phyloP scores from a whole-genome alignment of 331 rosid species.

The Pyracantha coccinea region DNA sequence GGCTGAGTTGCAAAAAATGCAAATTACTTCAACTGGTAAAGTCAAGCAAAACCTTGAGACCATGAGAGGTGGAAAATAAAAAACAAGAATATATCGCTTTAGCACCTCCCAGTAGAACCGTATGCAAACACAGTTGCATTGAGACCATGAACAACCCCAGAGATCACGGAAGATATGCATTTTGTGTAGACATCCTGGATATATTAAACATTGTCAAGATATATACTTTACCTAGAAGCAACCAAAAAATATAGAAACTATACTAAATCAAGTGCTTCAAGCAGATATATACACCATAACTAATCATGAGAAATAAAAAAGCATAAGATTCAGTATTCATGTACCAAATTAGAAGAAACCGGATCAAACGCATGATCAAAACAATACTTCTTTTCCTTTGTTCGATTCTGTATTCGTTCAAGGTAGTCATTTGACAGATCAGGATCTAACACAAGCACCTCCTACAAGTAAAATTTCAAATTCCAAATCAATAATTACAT shows the following conservation, averaged over 20 bases:
- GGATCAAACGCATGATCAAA: constrained; percentile 59
- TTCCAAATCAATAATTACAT: not conserved
- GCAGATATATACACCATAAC: not conserved
- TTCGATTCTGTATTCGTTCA: constrained; percentile 57
- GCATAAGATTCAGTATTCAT: not conserved
- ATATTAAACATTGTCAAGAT: not conserved
- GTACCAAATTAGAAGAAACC: constrained; percentile 37
- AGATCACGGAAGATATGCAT: constrained; percentile 39
- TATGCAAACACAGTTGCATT: constrained; percentile 62
- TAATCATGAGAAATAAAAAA: not conserved
- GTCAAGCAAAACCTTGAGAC: not conserved
- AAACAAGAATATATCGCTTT: not conserved
- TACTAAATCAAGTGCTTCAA: not conserved
- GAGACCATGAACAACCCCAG: constrained; percentile 58
- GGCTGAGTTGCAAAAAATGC: not conserved
- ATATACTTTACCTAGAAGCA: not conserved
- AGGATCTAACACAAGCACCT: constrained; percentile 52
- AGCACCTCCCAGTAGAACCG: constrained; percentile 65
- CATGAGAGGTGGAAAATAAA: not conserved
- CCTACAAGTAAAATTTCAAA: constrained; percentile 28
- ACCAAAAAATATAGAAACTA: not conserved
- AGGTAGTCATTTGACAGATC: constrained; percentile 51
- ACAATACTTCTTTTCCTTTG: constrained; percentile 46
- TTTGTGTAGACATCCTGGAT: constrained; percentile 46
- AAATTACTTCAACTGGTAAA: not conserved